These are phyloP conservation scores for Vigna reflexopilosa DNA, from an alignment of 306 rosid genomes.

Conservation along the genomic window DNA sequence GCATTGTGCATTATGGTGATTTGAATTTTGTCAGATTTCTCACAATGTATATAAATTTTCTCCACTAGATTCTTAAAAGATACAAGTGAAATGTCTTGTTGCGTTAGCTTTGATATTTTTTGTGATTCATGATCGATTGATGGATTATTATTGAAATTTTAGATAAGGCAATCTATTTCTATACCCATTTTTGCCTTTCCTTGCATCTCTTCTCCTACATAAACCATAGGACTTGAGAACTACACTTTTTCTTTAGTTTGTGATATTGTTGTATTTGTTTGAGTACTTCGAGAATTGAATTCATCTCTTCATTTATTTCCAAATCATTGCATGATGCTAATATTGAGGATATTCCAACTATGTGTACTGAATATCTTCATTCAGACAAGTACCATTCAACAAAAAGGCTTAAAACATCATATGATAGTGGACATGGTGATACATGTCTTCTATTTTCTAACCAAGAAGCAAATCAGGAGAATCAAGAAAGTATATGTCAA, in stretches of 20 bases:
- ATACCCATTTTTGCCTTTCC: background rate
- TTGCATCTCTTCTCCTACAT: background rate
- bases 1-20: conserved; percentile 12
- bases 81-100: conserved; percentile 2
- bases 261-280: background rate
- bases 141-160: background rate
- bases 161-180: background rate
- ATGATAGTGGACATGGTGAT: background rate
- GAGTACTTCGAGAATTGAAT: conserved; percentile 22
- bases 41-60: conserved; percentile 35
- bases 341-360: conserved; percentile 1
- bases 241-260: background rate
- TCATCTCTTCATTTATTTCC: conserved; percentile 5
- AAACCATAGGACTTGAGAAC: background rate
- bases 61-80: conserved; percentile 3
- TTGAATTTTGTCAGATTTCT: conserved; percentile 12
- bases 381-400: conserved; percentile 25
- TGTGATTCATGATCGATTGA: too few species aligned
- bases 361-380: conserved; percentile 4
- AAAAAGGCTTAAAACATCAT: conserved; percentile 24
- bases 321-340: conserved; percentile 43
- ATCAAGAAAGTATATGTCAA: background rate
- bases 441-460: conserved; percentile 13
- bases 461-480: too few species aligned
- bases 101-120: conserved; percentile 30